These are phyloP conservation scores for Erythrophleum ivorense DNA, from an alignment of 331 rosid species.

Conservation along the genomic window DNA sequence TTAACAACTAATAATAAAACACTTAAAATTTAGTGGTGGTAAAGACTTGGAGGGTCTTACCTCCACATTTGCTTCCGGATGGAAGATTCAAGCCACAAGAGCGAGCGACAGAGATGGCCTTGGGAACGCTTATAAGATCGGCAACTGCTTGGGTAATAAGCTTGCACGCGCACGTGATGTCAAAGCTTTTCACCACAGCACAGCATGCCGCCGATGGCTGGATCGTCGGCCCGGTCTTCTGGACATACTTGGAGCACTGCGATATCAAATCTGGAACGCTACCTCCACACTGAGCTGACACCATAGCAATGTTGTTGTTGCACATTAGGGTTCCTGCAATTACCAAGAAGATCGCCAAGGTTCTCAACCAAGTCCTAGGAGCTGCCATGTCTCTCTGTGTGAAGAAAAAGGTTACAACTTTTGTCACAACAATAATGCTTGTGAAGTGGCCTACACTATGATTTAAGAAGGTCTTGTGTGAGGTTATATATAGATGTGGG, in stretches of 20 bases:
- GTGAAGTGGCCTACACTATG: background rate
- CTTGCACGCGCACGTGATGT: slow-evolving; percentile 48
- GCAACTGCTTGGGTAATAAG: slow-evolving; percentile 32
- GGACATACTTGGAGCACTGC: slow-evolving; percentile 35
- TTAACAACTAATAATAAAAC: too few relatives aligned
- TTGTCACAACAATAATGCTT: background rate
- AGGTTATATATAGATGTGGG: background rate
- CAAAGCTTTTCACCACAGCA: slow-evolving; percentile 20
- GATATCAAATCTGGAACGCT: slow-evolving; percentile 1
- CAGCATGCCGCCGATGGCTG: slow-evolving; percentile 53
- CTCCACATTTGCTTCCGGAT: slow-evolving; percentile 53
- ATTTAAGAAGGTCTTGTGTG: background rate
- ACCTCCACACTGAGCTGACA: slow-evolving; percentile 47
- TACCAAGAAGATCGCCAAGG: slow-evolving; percentile 31
- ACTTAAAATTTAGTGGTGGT: too few relatives aligned
- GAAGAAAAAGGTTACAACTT: background rate
- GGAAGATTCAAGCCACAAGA: slow-evolving; percentile 47
- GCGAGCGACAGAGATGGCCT: slow-evolving; percentile 44
- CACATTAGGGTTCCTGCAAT: slow-evolving; percentile 25
- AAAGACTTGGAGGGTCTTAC: slow-evolving; percentile 27
- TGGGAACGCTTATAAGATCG: slow-evolving; percentile 26
- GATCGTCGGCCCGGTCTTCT: slow-evolving; percentile 36
- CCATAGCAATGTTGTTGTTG: slow-evolving; percentile 20
- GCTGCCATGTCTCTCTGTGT: slow-evolving; percentile 10
- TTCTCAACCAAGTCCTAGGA: slow-evolving; percentile 6